phyloP scores from a whole-genome alignment of 2,329 filamentous ascomycete species.

The Pseudogymnoascus sp. region DNA sequence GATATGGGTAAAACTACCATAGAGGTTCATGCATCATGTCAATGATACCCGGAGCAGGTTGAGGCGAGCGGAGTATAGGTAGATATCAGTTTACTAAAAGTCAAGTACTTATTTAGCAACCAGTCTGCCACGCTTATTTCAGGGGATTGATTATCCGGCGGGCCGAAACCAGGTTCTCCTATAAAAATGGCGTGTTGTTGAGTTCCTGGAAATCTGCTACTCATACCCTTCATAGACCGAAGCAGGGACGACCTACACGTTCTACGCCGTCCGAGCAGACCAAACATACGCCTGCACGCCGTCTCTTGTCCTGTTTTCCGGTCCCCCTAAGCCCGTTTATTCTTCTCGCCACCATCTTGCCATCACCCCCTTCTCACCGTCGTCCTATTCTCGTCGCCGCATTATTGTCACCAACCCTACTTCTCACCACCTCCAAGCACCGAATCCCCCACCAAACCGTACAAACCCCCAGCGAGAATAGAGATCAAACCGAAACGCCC shows the following conservation, averaged over 20 bases:
- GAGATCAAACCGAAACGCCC: too few species aligned
- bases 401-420: background rate
- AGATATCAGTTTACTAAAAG: background rate
- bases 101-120: background rate
- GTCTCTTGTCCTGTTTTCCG: too few species aligned
- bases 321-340: background rate
- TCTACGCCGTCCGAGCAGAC: too few species aligned
- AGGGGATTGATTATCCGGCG: too few species aligned
- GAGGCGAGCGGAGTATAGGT: slow-evolving; percentile 1
- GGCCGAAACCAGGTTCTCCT: too few species aligned
- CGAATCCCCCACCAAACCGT: too few species aligned
- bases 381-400: background rate
- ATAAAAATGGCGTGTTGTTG: too few species aligned
- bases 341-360: background rate
- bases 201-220: too few species aligned
- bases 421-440: background rate
- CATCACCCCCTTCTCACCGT: background rate
- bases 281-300: too few species aligned
- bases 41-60: background rate
- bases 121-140: background rate
- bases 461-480: too few species aligned
- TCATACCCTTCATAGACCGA: too few species aligned
- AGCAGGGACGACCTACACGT: too few species aligned
- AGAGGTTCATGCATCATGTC: background rate
- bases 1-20: background rate